Conservation (phyloP, 768 basidiomycete species). For the Lentinula raphanica region DNA sequence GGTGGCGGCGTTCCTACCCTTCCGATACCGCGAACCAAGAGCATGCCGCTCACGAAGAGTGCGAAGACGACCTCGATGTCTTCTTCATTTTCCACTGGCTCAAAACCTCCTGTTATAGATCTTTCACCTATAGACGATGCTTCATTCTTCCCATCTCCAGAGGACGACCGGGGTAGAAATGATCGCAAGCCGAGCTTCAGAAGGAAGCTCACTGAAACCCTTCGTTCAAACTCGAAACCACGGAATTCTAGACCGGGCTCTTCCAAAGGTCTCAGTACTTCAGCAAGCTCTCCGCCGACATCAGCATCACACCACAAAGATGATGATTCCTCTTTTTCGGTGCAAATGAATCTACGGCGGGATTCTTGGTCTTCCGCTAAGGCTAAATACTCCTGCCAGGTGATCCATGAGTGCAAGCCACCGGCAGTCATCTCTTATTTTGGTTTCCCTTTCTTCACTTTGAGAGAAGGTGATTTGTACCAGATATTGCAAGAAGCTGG, state of each 20-base stretch:
- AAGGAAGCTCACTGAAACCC: constrained; percentile 21
- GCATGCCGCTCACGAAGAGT: constrained; percentile 36
- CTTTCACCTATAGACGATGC: constrained; percentile 2
- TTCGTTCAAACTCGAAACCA: constrained; percentile 15
- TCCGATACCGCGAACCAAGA: constrained; percentile 40
- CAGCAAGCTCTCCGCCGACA: background rate
- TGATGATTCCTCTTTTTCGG: background rate
- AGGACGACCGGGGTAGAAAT: constrained; percentile 22
- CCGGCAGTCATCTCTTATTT: constrained; percentile 62
- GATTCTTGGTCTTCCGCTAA: constrained; percentile 40
- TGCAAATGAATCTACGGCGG: constrained; percentile 1
- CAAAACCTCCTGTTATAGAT: constrained; percentile 4
- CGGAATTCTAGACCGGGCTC: constrained; percentile 8
- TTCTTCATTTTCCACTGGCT: background rate
- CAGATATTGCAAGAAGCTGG: constrained; percentile 73
- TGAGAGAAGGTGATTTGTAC: constrained; percentile 57
- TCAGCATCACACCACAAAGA: background rate
- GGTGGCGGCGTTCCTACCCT: background rate
- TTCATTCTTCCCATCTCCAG: background rate
- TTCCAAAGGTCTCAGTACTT: constrained; percentile 2
- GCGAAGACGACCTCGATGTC: background rate
- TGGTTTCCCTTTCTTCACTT: constrained; percentile 70
- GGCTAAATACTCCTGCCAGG: constrained; percentile 61
- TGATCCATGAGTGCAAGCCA: constrained; percentile 64
- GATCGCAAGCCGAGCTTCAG: constrained; percentile 23